Evolutionary conservation across 2,329 filamentous ascomycete species (phyloP).

Genomic region (Penicillium sclerotigenum): DNA sequence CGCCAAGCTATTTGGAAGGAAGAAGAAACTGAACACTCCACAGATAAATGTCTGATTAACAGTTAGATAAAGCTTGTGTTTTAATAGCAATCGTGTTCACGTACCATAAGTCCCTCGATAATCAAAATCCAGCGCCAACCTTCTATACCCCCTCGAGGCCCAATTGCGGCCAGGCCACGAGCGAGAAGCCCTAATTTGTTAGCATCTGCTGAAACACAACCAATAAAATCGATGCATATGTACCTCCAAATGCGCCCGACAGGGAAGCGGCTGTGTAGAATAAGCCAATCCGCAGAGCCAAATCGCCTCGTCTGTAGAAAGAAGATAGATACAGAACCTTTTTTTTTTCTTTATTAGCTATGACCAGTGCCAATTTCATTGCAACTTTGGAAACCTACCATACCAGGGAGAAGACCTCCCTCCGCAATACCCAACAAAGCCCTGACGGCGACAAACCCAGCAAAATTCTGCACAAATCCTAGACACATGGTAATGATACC

Average conservation of each 20-base stretch:
- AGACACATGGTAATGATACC: conserved; percentile 53
- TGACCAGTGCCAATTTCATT: neutral
- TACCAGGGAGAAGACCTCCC: conserved; percentile 64
- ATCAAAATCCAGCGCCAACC: conserved; percentile 64
- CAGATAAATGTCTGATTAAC: conserved; percentile 52
- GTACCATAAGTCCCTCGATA: conserved; percentile 51
- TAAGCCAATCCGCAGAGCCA: conserved; percentile 62
- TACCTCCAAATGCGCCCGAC: conserved; percentile 61
- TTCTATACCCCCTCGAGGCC: conserved; percentile 51
- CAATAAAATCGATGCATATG: neutral
- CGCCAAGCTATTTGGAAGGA: conserved; percentile 56
- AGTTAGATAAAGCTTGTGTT: neutral
- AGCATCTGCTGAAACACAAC: neutral
- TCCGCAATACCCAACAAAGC: conserved; percentile 62
- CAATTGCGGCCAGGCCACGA: conserved; percentile 60
- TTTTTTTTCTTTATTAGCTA: conserved; percentile 6
- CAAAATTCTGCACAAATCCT: conserved; percentile 40
- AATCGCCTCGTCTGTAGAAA: conserved; percentile 59
- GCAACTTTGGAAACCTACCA: conserved; percentile 44
- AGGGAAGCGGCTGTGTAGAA: conserved; percentile 67
- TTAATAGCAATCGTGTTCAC: neutral
- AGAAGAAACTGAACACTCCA: conserved; percentile 51
- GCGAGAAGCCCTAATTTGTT: conserved; percentile 52
- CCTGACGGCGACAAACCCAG: conserved; percentile 60
- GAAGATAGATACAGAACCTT: conserved; percentile 63